Percentiles rank a stretch among this genome's conserved stretches.
Conservation (phyloP, 1,284 basidiomycete species). For the Takashimella koratensis region DNA sequence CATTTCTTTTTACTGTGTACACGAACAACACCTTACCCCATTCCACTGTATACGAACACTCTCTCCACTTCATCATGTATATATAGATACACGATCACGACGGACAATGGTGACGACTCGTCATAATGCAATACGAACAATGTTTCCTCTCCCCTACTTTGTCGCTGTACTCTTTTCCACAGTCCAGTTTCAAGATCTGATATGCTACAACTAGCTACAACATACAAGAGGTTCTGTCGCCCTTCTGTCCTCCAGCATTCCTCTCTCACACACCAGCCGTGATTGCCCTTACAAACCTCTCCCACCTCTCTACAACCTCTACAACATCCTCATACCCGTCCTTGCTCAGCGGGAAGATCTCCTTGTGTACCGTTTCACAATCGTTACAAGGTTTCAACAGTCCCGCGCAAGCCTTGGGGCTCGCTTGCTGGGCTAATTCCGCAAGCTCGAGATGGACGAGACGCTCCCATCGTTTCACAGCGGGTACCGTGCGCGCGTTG, state of each 20-base stretch:
- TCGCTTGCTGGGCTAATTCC: conserved; percentile 22
- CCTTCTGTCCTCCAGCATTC: no score
- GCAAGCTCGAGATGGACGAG: conserved; percentile 48
- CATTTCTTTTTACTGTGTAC: not conserved
- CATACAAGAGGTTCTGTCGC: no score
- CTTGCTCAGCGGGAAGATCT: conserved; percentile 39
- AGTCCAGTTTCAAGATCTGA: not conserved
- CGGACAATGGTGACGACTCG: not conserved
- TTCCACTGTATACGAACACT: not conserved
- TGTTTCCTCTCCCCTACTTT: no score
- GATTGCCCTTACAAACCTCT: conserved; percentile 36
- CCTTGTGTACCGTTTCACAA: conserved; percentile 40
- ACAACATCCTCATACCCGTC: conserved; percentile 36
- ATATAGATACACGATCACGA: not conserved
- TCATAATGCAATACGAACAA: not conserved
- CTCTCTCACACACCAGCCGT: no score
- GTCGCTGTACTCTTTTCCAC: not conserved
- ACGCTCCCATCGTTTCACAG: conserved; percentile 45
- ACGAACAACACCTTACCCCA: not conserved
- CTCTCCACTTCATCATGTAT: not conserved
- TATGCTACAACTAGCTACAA: not conserved
- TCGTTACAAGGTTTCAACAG: conserved; percentile 33
- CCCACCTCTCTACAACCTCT: conserved; percentile 43
- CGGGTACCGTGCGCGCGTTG: conserved; percentile 17
- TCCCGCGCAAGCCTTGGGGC: conserved; percentile 13